Evolutionary conservation across 2,329 filamentous ascomycete species (phyloP), one percentile per base, ranked within the genome.

Genomic region (Penicillium freii): DNA sequence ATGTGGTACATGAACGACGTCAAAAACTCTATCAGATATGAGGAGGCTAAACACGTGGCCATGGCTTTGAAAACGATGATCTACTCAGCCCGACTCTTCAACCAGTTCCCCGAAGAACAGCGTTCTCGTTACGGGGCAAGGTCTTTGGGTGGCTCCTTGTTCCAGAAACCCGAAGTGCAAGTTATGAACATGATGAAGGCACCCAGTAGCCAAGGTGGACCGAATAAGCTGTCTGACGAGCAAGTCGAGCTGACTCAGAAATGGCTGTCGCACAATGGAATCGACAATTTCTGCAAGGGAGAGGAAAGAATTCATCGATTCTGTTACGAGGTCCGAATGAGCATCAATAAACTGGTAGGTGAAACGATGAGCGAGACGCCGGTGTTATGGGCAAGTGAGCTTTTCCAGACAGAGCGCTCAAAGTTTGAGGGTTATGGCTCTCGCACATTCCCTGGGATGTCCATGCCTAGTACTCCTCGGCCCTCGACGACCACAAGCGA

Each of bases 1-100:
- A 96, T 97, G 90, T 99, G 94, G 94, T 99, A 96, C 72, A 90
- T 94, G 59, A 93, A 90, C 1, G 92, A 97, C 72, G 92, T 97
- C 29, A 88, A 91, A 61, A 92, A 93, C 67, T 97, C 94, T 4
- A 89, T 87, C 48, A 86, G 87, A 10, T 97, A 97, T 68, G 90
- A 94, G 59, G 89, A 95, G 65, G 91, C 91, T 39, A 87, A 88
- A 57, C 91, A 93, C 62, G 88, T 97, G 46, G 90, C 92, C 6
- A 84, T 90, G 58, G 94, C 93, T 5, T 79, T 99, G 49, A 95
- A 94, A 74, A 91, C 89, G 8, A 97, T 99, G 94, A 87, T 60
- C 79, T 85, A 74, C 81, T 85, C 60, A 81, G 63, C 66, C 19
- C 67, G 62, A 47, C 58, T 68, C 48, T 65, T 60, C 58, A 64